These are phyloP conservation scores for Lachnum nothofagi DNA, from an alignment of 2,329 filamentous ascomycete species.

Conservation along the genomic window DNA sequence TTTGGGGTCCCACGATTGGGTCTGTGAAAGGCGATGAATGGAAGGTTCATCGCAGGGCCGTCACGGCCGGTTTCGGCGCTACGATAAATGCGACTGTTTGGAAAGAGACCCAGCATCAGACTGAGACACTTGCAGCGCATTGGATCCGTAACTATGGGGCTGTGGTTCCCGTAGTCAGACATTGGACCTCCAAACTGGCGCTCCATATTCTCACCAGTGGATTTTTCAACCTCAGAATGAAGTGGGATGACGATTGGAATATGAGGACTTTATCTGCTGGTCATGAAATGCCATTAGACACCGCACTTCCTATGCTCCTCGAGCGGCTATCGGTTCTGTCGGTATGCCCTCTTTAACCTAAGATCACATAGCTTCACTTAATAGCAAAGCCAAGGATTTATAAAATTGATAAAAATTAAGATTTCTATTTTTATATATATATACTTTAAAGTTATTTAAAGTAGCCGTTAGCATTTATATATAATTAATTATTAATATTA, in stretches of 20 bases:
- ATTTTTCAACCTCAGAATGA: conserved; percentile 1
- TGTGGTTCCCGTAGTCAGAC: conserved; percentile 5
- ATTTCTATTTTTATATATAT: too few species aligned
- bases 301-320: conserved; percentile 4
- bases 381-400: too few species aligned
- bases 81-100: conserved; percentile 2
- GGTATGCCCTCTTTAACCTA: too few species aligned
- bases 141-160: conserved; percentile 1
- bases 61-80: conserved; percentile 4
- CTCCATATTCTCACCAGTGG: conserved; percentile 3
- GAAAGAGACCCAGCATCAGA: conserved; percentile 6
- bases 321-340: neutral
- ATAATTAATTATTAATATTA: too few species aligned
- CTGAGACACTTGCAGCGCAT: conserved; percentile 2
- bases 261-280: neutral
- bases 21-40: conserved; percentile 4
- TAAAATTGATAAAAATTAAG: too few species aligned
- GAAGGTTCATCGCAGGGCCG: conserved; percentile 4
- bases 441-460: too few species aligned
- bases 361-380: too few species aligned
- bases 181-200: conserved; percentile 5
- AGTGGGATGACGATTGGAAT: conserved; percentile 1
- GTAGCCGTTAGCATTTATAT: too few species aligned
- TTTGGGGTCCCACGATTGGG: conserved; percentile 2
- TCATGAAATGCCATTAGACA: neutral